phyloP scores from a whole-genome alignment of 345 rosid genomes.

The Turnera subulata region DNA sequence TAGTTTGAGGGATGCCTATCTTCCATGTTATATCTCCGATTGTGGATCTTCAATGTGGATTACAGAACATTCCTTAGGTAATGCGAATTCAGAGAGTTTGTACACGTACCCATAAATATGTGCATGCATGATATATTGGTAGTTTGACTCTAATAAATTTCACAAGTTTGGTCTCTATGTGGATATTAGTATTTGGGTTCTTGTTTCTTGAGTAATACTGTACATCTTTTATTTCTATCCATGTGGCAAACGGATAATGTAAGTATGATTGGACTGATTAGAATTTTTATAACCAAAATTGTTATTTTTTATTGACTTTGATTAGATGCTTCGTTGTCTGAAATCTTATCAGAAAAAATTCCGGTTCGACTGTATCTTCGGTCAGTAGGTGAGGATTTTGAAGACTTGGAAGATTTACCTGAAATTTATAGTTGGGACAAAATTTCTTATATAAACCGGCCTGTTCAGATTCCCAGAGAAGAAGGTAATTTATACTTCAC shows the following conservation, averaged over 20 bases:
- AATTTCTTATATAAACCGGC: slow-evolving; percentile 67
- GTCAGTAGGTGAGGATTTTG: slow-evolving; percentile 48
- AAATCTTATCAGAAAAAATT: slow-evolving; percentile 52
- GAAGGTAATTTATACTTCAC: slow-evolving; percentile 45
- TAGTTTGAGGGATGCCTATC: no score
- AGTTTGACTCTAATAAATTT: no score
- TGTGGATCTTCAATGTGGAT: no score
- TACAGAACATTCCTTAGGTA: no score
- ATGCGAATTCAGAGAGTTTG: no score
- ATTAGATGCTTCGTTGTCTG: not conserved
- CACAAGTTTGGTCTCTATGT: no score
- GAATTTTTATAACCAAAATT: not conserved
- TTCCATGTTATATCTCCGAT: no score
- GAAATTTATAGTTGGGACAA: slow-evolving; percentile 77
- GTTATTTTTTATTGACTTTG: slow-evolving; percentile 3
- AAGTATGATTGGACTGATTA: not conserved
- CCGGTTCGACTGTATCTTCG: slow-evolving; percentile 78
- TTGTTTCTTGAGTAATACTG: no score
- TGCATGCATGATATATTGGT: no score
- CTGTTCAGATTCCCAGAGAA: slow-evolving; percentile 62
- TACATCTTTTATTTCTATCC: not conserved
- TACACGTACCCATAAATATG: no score
- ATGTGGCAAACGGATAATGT: not conserved
- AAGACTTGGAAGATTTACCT: slow-evolving; percentile 61
- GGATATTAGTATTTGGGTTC: no score